Percentiles rank a stretch among this genome's conserved stretches.
Evolutionary conservation across 1,284 basidiomycete genomes (phyloP).

Genomic region (Erythrobasidium hasegawianum): DNA sequence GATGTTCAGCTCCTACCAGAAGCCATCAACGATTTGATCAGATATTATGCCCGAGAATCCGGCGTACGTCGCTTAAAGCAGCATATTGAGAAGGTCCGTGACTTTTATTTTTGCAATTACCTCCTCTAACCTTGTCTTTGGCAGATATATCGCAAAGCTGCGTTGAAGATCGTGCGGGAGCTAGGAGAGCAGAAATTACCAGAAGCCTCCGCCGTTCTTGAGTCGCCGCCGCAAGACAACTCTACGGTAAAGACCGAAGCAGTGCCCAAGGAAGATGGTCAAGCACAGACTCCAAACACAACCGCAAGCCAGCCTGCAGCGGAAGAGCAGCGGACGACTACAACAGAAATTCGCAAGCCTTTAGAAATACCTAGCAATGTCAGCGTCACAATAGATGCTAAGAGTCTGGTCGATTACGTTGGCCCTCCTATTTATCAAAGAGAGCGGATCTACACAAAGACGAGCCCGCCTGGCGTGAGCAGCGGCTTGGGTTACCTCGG

Average conservation of each 20-base stretch:
- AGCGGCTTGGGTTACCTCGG: conserved; percentile 86
- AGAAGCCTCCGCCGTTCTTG: conserved; percentile 56
- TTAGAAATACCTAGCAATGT: conserved; percentile 75
- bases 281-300: conserved; percentile 24
- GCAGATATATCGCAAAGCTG: conserved; percentile 97
- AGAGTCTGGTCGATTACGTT: conserved; percentile 91
- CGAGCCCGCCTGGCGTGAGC: conserved; percentile 70
- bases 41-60: conserved; percentile 95
- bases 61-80: conserved; percentile 86
- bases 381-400: conserved; percentile 73
- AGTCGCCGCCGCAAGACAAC: conserved; percentile 39
- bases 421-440: conserved; percentile 94
- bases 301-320: conserved; percentile 37
- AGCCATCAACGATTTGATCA: conserved; percentile 84
- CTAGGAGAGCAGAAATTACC: conserved; percentile 84
- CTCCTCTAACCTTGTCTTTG: conserved; percentile 47
- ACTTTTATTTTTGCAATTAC: too few relatives aligned
- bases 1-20: conserved; percentile 73
- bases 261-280: conserved; percentile 37
- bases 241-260: conserved; percentile 35
- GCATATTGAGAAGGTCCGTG: conserved; percentile 53
- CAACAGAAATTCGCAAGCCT: conserved; percentile 74
- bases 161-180: conserved; percentile 84
- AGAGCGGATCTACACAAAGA: conserved; percentile 78
- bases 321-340: conserved; percentile 52